phyloP scores from a whole-genome alignment of 257 asterid genomes.

The Nicotiana attenuata region DNA sequence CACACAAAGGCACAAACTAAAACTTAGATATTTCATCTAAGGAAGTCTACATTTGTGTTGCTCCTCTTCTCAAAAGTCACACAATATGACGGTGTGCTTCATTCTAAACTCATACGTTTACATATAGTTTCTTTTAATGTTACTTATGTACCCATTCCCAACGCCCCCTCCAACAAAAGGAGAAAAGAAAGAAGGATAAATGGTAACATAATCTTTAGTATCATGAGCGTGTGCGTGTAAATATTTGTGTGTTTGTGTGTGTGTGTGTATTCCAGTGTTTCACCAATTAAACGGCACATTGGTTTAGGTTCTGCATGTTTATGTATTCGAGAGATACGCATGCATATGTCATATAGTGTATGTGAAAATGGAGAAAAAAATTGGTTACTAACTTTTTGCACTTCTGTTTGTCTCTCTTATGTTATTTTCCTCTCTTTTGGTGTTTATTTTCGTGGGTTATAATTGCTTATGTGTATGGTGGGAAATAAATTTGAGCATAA shows the following conservation, averaged over 20 bases:
- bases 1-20: neutral
- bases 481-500: neutral
- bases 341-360: neutral
- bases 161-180: neutral
- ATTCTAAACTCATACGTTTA: neutral
- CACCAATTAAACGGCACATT: neutral
- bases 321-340: neutral
- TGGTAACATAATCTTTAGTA: neutral
- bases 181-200: neutral
- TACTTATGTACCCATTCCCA: neutral
- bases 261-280: neutral
- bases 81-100: slow-evolving; percentile 37
- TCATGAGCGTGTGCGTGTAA: neutral
- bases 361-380: neutral
- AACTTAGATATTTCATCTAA: neutral
- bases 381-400: neutral
- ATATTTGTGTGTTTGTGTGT: neutral
- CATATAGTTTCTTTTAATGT: neutral
- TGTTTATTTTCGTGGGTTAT: neutral
- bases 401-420: neutral
- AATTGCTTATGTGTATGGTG: neutral
- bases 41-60: slow-evolving; percentile 6
- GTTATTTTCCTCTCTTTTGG: neutral
- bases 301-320: neutral
- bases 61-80: neutral